Evolutionary conservation across 2,329 filamentous ascomycete genomes (phyloP).

Genomic region (Rhytidhysteron rufulum): DNA sequence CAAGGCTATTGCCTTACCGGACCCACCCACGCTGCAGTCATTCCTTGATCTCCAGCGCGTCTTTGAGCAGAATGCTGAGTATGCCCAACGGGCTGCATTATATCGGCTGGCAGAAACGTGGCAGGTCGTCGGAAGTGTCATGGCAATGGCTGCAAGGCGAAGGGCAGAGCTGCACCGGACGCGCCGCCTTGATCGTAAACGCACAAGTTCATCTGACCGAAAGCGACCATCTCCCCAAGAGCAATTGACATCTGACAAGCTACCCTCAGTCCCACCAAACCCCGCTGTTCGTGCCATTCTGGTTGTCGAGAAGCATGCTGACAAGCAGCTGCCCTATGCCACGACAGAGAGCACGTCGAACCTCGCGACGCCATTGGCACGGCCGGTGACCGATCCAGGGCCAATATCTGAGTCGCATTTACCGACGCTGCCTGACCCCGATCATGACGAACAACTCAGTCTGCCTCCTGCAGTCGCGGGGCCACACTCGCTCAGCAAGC

Average conservation of each 20-base stretch:
- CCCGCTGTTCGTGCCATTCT: slow-evolving; percentile 31
- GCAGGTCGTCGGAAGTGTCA: slow-evolving; percentile 51
- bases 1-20: slow-evolving; percentile 35
- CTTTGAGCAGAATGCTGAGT: slow-evolving; percentile 52
- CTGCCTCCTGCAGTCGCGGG: slow-evolving; percentile 32
- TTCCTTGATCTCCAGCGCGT: slow-evolving; percentile 35
- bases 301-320: slow-evolving; percentile 20
- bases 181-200: slow-evolving; percentile 18
- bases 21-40: slow-evolving; percentile 36
- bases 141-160: slow-evolving; percentile 47
- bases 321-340: slow-evolving; percentile 24
- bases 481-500: slow-evolving; percentile 11
- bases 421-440: slow-evolving; percentile 29
- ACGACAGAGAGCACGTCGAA: slow-evolving; percentile 50
- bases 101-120: slow-evolving; percentile 56
- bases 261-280: slow-evolving; percentile 16
- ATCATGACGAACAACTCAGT: slow-evolving; percentile 31
- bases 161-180: slow-evolving; percentile 31
- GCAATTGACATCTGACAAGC: slow-evolving; percentile 20
- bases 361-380: slow-evolving; percentile 53
- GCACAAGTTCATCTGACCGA: slow-evolving; percentile 8
- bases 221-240: slow-evolving; percentile 8
- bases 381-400: slow-evolving; percentile 30
- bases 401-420: slow-evolving; percentile 6
- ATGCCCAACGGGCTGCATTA: slow-evolving; percentile 49